phyloP scores from a whole-genome alignment of 352 stramenopile genomes.

The Chrysophaeum taylorii region DNA sequence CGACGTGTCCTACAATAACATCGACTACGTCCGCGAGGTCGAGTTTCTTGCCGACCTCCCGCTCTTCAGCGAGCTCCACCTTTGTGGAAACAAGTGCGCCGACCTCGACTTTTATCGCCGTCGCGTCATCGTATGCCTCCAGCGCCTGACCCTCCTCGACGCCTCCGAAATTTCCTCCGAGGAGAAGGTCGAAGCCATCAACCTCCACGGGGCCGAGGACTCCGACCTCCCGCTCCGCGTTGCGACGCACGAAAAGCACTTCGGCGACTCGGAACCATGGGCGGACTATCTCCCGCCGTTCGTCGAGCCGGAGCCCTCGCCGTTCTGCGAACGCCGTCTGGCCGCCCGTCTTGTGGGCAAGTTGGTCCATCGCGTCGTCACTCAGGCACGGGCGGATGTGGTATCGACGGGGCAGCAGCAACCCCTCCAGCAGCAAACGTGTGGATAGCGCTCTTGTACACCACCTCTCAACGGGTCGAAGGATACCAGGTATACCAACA shows the following conservation, averaged over 20 bases:
- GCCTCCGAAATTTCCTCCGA: constrained; percentile 13
- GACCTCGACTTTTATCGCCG: constrained; percentile 20
- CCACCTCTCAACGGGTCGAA: no score
- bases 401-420: no score
- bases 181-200: constrained; percentile 27
- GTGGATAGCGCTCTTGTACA: no score
- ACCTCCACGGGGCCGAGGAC: constrained; percentile 25
- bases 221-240: constrained; percentile 16
- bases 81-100: constrained; percentile 16
- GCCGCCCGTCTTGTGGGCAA: no score
- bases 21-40: constrained; percentile 16
- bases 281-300: constrained; percentile 19
- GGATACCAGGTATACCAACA: no score
- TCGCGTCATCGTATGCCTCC: constrained; percentile 21
- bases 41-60: constrained; percentile 17
- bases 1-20: constrained; percentile 15
- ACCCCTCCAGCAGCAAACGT: no score
- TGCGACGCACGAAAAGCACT: constrained; percentile 13
- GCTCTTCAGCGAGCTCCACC: constrained; percentile 13
- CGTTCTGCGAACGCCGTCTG: no score
- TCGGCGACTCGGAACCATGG: neutral
- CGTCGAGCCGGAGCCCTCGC: constrained; percentile 1
- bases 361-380: no score
- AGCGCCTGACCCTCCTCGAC: constrained; percentile 22
- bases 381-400: no score